phyloP scores from a whole-genome alignment of 2,329 filamentous ascomycete species.

The Fusarium anguioides region DNA sequence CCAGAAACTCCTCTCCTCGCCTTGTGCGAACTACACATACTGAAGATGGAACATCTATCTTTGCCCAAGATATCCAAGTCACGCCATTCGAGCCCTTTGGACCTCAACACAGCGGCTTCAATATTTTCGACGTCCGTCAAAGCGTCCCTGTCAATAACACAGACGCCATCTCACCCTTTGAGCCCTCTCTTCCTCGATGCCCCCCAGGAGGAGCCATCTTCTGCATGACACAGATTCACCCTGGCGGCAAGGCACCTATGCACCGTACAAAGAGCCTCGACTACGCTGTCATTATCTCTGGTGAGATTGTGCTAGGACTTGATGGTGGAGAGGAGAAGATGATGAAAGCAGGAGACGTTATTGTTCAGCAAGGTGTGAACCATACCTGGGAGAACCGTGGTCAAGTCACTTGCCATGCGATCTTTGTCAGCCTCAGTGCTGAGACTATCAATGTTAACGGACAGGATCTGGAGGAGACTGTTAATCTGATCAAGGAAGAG shows the following conservation, averaged over 20 bases:
- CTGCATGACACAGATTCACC: conserved; percentile 48
- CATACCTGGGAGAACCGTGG: conserved; percentile 59
- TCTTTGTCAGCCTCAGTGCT: conserved; percentile 55
- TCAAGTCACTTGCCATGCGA: conserved; percentile 51
- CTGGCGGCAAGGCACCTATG: conserved; percentile 50
- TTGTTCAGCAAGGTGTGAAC: conserved; percentile 56
- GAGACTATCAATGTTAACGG: conserved; percentile 54
- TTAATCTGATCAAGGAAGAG: too few relatives aligned
- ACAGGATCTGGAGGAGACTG: conserved; percentile 51
- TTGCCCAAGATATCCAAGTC: conserved; percentile 10
- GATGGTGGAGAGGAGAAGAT: conserved; percentile 56
- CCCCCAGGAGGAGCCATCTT: conserved; percentile 51
- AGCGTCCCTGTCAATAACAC: conserved; percentile 31
- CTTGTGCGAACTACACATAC: conserved; percentile 13
- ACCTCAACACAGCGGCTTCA: conserved; percentile 16
- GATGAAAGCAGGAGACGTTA: conserved; percentile 52
- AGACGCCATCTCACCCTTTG: conserved; percentile 27
- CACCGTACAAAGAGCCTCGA: conserved; percentile 57
- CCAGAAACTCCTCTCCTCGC: not conserved
- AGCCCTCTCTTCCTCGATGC: conserved; percentile 49
- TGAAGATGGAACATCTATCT: conserved; percentile 11
- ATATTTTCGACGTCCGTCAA: conserved; percentile 25
- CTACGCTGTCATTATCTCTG: conserved; percentile 54
- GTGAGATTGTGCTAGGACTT: conserved; percentile 54
- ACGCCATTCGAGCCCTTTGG: conserved; percentile 20